Percentiles rank a stretch among this genome's conserved stretches.
These are phyloP conservation scores for Penicillium riverlandense DNA, from an alignment of 495 filamentous ascomycete genomes.

Conservation along the genomic window DNA sequence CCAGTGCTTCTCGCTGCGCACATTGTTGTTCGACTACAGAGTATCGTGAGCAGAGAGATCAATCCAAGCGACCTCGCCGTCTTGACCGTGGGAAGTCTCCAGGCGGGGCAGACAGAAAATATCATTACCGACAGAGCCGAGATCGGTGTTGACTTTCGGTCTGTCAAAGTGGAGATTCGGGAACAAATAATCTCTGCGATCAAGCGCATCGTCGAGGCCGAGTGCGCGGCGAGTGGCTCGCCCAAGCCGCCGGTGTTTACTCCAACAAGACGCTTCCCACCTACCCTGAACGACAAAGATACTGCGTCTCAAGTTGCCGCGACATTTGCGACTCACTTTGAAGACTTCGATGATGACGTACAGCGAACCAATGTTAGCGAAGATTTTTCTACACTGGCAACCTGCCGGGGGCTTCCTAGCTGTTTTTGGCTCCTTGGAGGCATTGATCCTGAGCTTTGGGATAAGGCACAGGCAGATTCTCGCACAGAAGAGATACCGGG, in stretches of 20 bases:
- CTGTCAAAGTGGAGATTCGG: constrained; percentile 31
- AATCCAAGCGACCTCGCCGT: constrained; percentile 42
- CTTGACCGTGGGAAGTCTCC: constrained; percentile 43
- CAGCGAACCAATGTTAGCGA: constrained; percentile 34
- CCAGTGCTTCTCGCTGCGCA: constrained; percentile 43
- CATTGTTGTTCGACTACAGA: constrained; percentile 42
- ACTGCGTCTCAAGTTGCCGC: constrained; percentile 19
- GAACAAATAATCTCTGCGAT: constrained; percentile 32
- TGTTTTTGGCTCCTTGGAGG: constrained; percentile 44
- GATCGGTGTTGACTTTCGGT: constrained; percentile 40
- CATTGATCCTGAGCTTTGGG: constrained; percentile 36
- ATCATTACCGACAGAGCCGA: constrained; percentile 43
- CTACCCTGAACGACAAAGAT: constrained; percentile 32
- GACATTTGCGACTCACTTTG: constrained; percentile 32
- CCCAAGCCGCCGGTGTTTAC: constrained; percentile 37
- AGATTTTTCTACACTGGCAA: constrained; percentile 39
- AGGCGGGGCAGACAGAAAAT: constrained; percentile 47
- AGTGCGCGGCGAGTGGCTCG: constrained; percentile 40
- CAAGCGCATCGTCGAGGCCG: constrained; percentile 43
- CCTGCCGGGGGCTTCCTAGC: constrained; percentile 26
- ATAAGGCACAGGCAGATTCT: constrained; percentile 20
- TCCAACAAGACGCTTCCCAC: constrained; percentile 37
- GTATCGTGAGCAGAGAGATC: constrained; percentile 44
- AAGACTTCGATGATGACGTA: constrained; percentile 31
- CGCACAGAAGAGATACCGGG: constrained; percentile 25